These are phyloP conservation scores for Suhomyces sp. DNA, from an alignment of 805 yeast genomes.

Conservation along the genomic window DNA sequence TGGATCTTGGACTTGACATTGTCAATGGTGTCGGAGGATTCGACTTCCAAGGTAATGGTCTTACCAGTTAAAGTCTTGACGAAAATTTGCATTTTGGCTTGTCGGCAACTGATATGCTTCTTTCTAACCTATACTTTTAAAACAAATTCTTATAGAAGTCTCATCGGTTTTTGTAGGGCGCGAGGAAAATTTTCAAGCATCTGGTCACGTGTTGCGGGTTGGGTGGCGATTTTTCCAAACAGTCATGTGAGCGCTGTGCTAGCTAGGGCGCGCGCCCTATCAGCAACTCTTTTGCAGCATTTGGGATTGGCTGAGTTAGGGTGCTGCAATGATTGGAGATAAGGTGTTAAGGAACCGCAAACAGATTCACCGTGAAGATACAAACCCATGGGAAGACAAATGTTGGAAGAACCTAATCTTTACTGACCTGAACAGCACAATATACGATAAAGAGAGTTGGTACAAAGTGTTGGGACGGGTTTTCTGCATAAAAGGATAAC, in stretches of 20 bases:
- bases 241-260: too few species aligned
- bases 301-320: not conserved
- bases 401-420: not conserved
- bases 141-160: not conserved
- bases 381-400: not conserved
- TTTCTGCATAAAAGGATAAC: too few species aligned
- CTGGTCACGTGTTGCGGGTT: too few species aligned
- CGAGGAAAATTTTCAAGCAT: not conserved
- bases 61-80: conserved; percentile 99
- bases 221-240: too few species aligned
- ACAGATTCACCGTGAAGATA: not conserved
- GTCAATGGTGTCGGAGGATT: conserved; percentile 98
- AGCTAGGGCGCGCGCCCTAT: not conserved
- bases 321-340: not conserved
- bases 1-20: conserved; percentile 98
- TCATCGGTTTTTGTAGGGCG: not conserved
- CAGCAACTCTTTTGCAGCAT: not conserved
- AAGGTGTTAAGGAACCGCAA: not conserved
- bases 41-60: conserved; percentile 98
- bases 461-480: not conserved
- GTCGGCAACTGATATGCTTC: conserved; percentile 45
- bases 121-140: conserved; percentile 38
- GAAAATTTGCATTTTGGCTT: conserved; percentile 81
- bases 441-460: not conserved
- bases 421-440: not conserved